Evolutionary conservation across 148 eudicot genomes (phyloP).

Genomic region (Camellia japonica): DNA sequence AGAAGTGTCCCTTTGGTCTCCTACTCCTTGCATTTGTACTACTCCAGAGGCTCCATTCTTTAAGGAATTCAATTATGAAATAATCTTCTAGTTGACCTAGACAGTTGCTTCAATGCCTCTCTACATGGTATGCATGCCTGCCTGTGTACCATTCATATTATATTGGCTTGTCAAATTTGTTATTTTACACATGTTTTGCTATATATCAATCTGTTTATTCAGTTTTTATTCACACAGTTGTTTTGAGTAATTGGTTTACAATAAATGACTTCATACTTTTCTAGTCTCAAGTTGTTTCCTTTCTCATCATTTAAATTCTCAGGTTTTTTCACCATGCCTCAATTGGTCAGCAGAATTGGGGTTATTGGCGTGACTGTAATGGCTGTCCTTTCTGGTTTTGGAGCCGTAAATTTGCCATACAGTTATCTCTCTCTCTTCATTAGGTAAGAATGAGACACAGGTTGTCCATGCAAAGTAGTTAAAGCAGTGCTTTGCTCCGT

Average conservation of each 20-base stretch:
- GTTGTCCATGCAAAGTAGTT: not conserved
- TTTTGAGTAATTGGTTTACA: not conserved
- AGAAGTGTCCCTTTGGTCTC: not conserved
- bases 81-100: not conserved
- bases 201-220: not conserved
- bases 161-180: not conserved
- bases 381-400: constrained; percentile 98
- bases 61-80: constrained; percentile 2
- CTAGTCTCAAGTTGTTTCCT: not conserved
- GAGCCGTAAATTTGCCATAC: constrained; percentile 97
- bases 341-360: constrained; percentile 96
- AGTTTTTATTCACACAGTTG: not conserved
- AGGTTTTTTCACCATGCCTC: constrained; percentile 98
- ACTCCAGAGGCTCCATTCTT: not conserved
- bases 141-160: not conserved
- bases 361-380: constrained; percentile 97
- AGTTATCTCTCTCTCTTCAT: constrained; percentile 95
- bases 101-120: not conserved
- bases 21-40: not conserved
- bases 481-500: not conserved
- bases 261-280: not conserved
- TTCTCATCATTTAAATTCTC: constrained; percentile 22
- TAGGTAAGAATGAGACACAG: constrained; percentile 42
- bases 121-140: constrained; percentile 6
- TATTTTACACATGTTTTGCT: not conserved